Evolutionary conservation across 2,329 filamentous ascomycete species (phyloP).

Genomic region (Trichoderma polysporum): DNA sequence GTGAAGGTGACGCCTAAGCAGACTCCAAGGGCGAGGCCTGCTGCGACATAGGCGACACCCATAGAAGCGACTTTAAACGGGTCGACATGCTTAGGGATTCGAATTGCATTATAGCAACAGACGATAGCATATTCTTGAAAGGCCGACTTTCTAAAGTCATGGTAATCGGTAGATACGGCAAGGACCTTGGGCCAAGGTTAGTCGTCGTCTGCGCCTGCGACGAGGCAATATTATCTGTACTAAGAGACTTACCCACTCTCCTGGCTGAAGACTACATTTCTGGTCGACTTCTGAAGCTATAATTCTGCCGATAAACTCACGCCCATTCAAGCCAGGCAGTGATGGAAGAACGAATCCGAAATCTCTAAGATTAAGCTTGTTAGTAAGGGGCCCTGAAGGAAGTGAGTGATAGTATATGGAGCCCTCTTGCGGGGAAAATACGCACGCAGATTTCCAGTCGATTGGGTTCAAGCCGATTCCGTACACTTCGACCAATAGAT

Average conservation of each 20-base stretch:
- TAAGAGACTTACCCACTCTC: constrained; percentile 8
- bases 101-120: constrained; percentile 18
- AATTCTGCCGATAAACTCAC: constrained; percentile 19
- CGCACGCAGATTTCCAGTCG: constrained; percentile 8
- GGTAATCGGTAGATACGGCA: constrained; percentile 16
- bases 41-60: constrained; percentile 15
- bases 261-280: constrained; percentile 1
- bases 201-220: not conserved
- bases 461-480: constrained; percentile 15
- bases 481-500: constrained; percentile 17
- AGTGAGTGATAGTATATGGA: not conserved
- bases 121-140: constrained; percentile 18
- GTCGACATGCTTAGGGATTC: constrained; percentile 18
- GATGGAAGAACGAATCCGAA: not conserved
- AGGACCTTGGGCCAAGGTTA: not conserved
- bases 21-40: constrained; percentile 10
- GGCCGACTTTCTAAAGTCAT: constrained; percentile 11
- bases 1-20: constrained; percentile 11
- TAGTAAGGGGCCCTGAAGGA: not conserved
- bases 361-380: not conserved
- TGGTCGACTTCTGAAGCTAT: constrained; percentile 15
- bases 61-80: constrained; percentile 14
- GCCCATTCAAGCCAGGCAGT: not conserved
- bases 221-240: not conserved
- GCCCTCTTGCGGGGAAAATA: not conserved